Evolutionary conservation across 345 rosid species (phyloP).

Genomic region (Eucalyptus rudis): DNA sequence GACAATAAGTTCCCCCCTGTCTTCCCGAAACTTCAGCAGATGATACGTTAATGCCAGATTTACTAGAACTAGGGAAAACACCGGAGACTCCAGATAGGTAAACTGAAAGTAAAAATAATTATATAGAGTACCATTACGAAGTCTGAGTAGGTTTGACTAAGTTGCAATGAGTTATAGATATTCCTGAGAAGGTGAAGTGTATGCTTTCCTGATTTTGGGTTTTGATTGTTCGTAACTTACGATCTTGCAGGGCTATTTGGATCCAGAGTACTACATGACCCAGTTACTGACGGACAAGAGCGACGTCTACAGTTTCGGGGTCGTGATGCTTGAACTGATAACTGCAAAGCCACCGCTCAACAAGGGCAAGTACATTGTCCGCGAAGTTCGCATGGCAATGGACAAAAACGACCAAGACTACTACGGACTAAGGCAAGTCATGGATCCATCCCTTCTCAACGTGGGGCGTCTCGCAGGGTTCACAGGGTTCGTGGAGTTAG

Average conservation of each 20-base stretch:
- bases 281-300: conserved; percentile 11
- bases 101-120: neutral
- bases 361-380: conserved; percentile 7
- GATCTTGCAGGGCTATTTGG: conserved; percentile 8
- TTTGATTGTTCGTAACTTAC: neutral
- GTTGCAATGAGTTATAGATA: neutral
- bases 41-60: neutral
- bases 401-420: neutral
- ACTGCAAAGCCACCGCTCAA: conserved; percentile 9
- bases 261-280: conserved; percentile 17
- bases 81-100: neutral
- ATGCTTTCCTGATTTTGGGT: neutral
- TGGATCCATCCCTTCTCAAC: neutral
- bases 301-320: conserved; percentile 18
- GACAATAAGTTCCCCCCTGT: neutral
- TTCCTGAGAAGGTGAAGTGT: neutral
- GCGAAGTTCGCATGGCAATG: neutral
- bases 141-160: neutral
- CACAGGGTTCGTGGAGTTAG: conserved; percentile 8
- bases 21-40: neutral
- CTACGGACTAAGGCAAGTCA: neutral
- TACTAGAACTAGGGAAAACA: neutral
- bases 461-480: conserved; percentile 8
- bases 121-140: neutral
- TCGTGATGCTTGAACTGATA: conserved; percentile 14